Evolutionary conservation across 2,329 filamentous ascomycete genomes (phyloP), one percentile per base, ranked within the genome.

Genomic region (Coniella vitis): DNA sequence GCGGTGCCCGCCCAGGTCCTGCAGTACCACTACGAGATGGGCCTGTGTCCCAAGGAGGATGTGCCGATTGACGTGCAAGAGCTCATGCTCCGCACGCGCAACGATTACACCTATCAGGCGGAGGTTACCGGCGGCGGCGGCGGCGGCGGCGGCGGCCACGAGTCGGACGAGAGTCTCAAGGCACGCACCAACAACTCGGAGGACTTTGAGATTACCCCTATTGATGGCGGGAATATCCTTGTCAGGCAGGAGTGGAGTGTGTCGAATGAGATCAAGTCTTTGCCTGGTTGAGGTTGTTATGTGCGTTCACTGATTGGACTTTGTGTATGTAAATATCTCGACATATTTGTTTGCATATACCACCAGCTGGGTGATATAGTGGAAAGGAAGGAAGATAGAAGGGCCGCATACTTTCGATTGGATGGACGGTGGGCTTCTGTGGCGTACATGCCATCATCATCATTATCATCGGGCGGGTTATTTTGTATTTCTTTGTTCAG

Each of bases 201-300:
- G 9, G 38, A 47, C 10, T 17, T 36, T 37, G 47, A 35, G 13
- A 40, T 39, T 19, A 25, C 36, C 12, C 47, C 47, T 9, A 36
- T 35, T 7, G 37, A 37, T 16, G 44, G 19, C 31, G 19, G 35
- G 13, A 49, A 45, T 34, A 49, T 49, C 14, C 19, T 49, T 5
- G 40, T 49, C 21, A 49, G 25, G 31, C 47, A 49, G 35, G 47
- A 49, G 29, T 49, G 47, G 47, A 49, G 41, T 35, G 47, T 49
- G 12, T 44, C 47, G 5, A 44, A 49, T 20, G 35, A 49, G 41
- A 37, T 45, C 40, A 49, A 45, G 16, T 31, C 25, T 35, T 20
- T 40, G 39, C 10, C 14, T 39, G 16, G 36, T 19, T 38, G 7
- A 39, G 13, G 10, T 39, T 21, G n/a, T 39, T 5, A 20, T 13